Base-by-base conservation (phyloP, 2,329 filamentous ascomycete species). In the Ilyonectria destructans region DNA sequence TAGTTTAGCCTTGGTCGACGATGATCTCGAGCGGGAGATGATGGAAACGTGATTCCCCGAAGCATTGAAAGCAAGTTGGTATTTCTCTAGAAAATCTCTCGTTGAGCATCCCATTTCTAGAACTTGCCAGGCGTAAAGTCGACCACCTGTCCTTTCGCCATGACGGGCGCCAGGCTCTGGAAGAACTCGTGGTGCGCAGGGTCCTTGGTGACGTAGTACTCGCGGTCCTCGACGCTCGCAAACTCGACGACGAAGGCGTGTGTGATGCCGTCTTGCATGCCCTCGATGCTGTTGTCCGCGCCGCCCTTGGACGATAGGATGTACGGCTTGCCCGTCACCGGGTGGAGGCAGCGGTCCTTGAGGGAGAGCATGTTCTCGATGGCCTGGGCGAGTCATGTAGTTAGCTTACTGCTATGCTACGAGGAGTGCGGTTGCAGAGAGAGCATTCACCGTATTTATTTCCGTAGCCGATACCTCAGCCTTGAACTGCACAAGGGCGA, bases 231-330 rank as follows among this genome's bases (percentile, higher is more conserved):
- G 26, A 83, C 82, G 43, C 77, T 90, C 8, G 87, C 85, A 69
- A 94, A 94, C 73, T 93, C 88, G 46, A 58, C 85, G 2, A 94
- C 86, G 70, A 94, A 93, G 0, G 85, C 90, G 76, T 94, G 92
- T 1, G 90, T 90, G 61, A 91, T 87, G 1, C 87, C 90, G 54
- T 85, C 84, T 90, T 89, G 70, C 31, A 85, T 75, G 12, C 87
- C 88, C 78, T 92, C 90, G 0, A 84, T 84, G 49, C 87, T 91
- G 70, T 88, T 90, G 73, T 93, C 87, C 45, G 80, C 80, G 0
- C 91, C 91, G 1, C 90, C 91, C 4, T 83, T 83, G 13, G 85
- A 83, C 0, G 85, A 85, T 68, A 85, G 86, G 64, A 93, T 86
- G 74, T 93, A 93, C 0, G 87, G 87, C 72, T 86, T 82, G 23